Conservation (phyloP, 306 rosid species). For the Biancaea sappan region DNA sequence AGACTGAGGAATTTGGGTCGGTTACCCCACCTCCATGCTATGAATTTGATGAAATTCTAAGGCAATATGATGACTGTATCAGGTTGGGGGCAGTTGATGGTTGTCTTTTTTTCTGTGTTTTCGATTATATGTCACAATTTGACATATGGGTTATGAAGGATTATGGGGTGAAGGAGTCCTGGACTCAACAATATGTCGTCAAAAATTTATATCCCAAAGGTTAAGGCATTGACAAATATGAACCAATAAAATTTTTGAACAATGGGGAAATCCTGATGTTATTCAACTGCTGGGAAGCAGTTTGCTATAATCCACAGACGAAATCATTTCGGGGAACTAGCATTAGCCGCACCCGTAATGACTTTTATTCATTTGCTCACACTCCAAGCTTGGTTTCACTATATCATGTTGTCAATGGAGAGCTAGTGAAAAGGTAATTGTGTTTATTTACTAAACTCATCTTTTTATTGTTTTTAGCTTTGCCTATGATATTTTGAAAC, state of each 20-base stretch:
- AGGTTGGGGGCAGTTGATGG: conserved; percentile 3
- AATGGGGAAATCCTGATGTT: conserved; percentile 20
- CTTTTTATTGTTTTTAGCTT: neutral
- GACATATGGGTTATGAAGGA: conserved; percentile 16
- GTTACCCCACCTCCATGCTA: conserved; percentile 3
- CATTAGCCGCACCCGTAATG: conserved; percentile 1
- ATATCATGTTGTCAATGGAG: conserved; percentile 12
- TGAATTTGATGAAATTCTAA: neutral
- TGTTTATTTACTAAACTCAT: neutral
- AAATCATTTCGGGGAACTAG: conserved; percentile 12
- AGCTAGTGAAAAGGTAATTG: conserved; percentile 13
- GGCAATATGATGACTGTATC: neutral
- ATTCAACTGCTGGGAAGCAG: neutral
- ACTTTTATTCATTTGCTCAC: conserved; percentile 1
- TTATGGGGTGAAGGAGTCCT: conserved; percentile 17
- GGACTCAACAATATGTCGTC: conserved; percentile 4
- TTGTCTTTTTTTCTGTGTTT: conserved; percentile 5
- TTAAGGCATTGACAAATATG: neutral
- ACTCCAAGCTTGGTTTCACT: conserved; percentile 16
- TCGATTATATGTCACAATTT: neutral
- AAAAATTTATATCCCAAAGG: conserved; percentile 2
- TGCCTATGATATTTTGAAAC: neutral
- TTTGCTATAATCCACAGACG: neutral
- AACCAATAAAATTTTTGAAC: neutral
- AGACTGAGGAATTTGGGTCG: conserved; percentile 4